Evolutionary conservation across 345 rosid genomes (phyloP).

Genomic region (Boechera retrofracta): DNA sequence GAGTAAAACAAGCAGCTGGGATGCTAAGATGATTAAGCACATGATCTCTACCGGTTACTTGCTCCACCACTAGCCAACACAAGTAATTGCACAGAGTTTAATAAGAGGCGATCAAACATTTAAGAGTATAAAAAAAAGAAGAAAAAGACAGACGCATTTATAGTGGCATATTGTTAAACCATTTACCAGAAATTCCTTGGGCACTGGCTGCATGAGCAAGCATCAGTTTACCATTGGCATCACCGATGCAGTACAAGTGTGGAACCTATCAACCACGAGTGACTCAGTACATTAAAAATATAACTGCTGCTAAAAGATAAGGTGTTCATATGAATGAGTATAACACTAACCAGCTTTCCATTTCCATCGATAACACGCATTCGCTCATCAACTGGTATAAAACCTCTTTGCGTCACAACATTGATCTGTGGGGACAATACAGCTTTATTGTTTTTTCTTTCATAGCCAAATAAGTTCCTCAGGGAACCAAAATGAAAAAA

Average conservation of each 20-base stretch:
- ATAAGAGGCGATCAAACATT: not conserved
- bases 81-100: conserved; percentile 33
- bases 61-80: conserved; percentile 80
- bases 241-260: conserved; percentile 89
- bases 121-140: not conserved
- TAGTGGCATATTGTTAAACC: not conserved
- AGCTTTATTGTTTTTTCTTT: conserved; percentile 11
- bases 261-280: conserved; percentile 65
- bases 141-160: not conserved
- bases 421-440: conserved; percentile 61
- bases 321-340: not conserved
- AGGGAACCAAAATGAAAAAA: not conserved
- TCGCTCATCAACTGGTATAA: conserved; percentile 89
- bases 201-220: conserved; percentile 99
- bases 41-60: conserved; percentile 88
- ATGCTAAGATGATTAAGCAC: conserved; percentile 92
- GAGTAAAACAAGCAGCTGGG: conserved; percentile 99
- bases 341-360: conserved; percentile 69
- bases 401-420: conserved; percentile 91
- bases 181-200: conserved; percentile 96
- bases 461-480: not conserved
- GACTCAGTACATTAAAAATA: conserved; percentile 9
- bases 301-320: conserved; percentile 21
- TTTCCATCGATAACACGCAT: conserved; percentile 87
- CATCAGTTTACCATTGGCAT: conserved; percentile 99